These are phyloP conservation scores for Gyrodon lividus DNA, from an alignment of 768 basidiomycete species.

Conservation along the genomic window DNA sequence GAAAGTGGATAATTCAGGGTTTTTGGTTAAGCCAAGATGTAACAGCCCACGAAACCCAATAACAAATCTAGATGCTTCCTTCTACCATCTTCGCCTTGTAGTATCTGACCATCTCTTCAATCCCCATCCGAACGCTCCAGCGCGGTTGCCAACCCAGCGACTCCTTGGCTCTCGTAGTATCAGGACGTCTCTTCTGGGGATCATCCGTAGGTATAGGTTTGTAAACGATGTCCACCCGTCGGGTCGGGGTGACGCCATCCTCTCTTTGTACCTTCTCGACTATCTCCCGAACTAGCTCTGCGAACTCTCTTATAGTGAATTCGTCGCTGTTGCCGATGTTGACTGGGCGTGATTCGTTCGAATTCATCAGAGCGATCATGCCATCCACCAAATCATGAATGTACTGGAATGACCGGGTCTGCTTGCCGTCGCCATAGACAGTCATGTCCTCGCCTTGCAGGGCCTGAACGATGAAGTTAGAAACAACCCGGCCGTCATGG, in stretches of 20 bases:
- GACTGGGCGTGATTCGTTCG: conserved; percentile 86
- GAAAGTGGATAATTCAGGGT: conserved; percentile 1
- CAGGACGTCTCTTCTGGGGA: conserved; percentile 91
- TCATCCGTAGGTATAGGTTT: conserved; percentile 88
- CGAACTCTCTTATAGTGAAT: conserved; percentile 94
- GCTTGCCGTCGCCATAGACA: conserved; percentile 90
- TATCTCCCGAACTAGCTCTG: conserved; percentile 85
- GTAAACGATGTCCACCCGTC: conserved; percentile 67
- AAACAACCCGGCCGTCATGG: conserved; percentile 94
- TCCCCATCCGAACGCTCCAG: conserved; percentile 90
- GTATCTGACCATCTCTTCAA: conserved; percentile 94
- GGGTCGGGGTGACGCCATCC: conserved; percentile 55
- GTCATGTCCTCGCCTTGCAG: conserved; percentile 96
- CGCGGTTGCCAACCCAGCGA: conserved; percentile 85
- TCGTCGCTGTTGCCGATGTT: conserved; percentile 97
- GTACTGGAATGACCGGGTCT: conserved; percentile 97
- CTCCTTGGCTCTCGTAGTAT: conserved; percentile 88
- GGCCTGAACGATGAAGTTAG: conserved; percentile 98
- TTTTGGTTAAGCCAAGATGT: background rate
- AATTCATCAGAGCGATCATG: conserved; percentile 93
- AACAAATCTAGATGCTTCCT: conserved; percentile 58
- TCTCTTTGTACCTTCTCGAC: conserved; percentile 92
- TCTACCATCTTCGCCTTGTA: conserved; percentile 89
- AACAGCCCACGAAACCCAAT: background rate
- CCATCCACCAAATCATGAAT: conserved; percentile 97